Base-by-base conservation (phyloP, 2,329 filamentous ascomycete genomes). In the Gaeumannomyces tritici region DNA sequence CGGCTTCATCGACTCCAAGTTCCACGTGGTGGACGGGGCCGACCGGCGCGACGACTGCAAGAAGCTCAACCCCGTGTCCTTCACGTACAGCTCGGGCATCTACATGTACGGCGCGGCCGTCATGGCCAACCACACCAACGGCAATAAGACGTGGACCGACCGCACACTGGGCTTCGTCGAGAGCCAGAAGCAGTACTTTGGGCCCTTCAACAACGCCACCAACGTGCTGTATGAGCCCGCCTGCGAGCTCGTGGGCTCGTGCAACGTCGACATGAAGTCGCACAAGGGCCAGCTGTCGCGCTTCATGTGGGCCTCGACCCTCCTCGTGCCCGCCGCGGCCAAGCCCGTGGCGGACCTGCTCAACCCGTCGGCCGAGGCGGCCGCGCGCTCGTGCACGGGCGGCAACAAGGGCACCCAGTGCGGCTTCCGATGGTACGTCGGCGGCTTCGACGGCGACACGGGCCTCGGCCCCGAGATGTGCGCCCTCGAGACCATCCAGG, bases 241-340 rank as follows among this genome's bases (percentile, higher is more conserved):
- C n/a, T 90, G 88, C 75, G 88, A 90, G 72, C 74, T 73, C 4
- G 73, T 76, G 63, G 73, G 75, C 61, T 77, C 70, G 0, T 91
- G 88, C 73, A 82, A 84, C 70, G 78, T 74, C 60, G 87, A 89
- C 72, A 85, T 87, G 79, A 81, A 80, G 67, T 84, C 83, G 11
- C 89, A 87, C 80, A 91, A 90, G 74, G 86, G 80, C 56, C 88
- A 86, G 70, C 77, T 89, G 33, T 77, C 85, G 29, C 83, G 86
- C 62, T 88, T 86, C 75, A 82, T 88, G 76, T 87, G 81, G 74
- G 78, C 81, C 57, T 79, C 84, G 4, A 77, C 83, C 42, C 70
- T 80, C 60, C 77, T 87, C 73, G 77, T 85, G 63, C 83, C 86
- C 12, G 79, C 79, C 26, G 80, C 86, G 26, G 73, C 74, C 3